Evolutionary conservation across 495 filamentous ascomycete genomes (phyloP), one percentile per base, ranked within the genome.

Genomic region (Neurospora intermedia): DNA sequence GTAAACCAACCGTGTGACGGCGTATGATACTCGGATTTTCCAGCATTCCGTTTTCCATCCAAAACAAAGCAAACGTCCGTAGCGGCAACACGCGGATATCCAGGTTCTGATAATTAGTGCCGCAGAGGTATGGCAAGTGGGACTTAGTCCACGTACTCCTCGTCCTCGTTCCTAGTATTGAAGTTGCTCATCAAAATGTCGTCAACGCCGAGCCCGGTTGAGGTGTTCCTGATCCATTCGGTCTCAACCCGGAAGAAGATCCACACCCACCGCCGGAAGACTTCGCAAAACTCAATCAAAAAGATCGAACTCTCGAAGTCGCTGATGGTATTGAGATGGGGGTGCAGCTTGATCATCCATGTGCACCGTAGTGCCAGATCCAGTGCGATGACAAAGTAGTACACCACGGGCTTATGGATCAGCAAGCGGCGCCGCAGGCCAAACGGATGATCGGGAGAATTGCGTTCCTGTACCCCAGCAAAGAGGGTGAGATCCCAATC

Each of bases 401-500:
- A 99, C 45, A 85, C 73, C 45, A 90, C 84, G 38, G 88, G 87
- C 41, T 86, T 85, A 13, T 88, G 86, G 79, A 97, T 92, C 77
- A 90, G 87, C 23, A 92, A 88, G 42, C 90, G 86, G 23, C 88
- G 85, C 38, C 96, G 89, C 38, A 99, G 83, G 3, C 93, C 96
- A 74, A 87, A 97, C 1, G 93, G 89, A 75, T 94, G 85, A 10
- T 91, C 88, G 8, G 84, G 85, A 41, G 87, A 83, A 70, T 82
- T 82, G 41, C 87, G 84, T 43, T 84, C 83, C 31, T 84, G 79
- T 8, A 75, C 73, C 3, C 73, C 71, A 7, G 85, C 81, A 76
- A 98, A 92, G n/a, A 98, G 86, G 0, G 90, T 91, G 48, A 99
- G 85, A 76, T 98, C 96, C 96, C 96, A 99, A 84, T 99, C 96